These are phyloP conservation scores for Sporothrix humicola DNA, from an alignment of 2,329 filamentous ascomycete species.

Conservation along the genomic window DNA sequence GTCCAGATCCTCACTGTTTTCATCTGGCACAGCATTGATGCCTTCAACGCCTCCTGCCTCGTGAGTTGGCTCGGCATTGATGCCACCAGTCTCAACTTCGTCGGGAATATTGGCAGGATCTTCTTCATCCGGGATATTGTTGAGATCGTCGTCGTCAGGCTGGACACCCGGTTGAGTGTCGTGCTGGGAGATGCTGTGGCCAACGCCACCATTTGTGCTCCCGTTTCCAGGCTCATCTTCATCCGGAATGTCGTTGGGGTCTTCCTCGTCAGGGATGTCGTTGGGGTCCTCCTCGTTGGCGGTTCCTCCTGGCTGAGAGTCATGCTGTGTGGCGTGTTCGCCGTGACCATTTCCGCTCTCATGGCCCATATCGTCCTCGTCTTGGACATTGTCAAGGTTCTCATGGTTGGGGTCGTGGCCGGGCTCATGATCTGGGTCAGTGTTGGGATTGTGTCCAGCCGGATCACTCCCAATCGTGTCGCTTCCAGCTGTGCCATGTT, in stretches of 20 bases:
- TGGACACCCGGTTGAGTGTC: too few relatives aligned
- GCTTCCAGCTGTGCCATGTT: not conserved
- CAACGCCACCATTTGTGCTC: too few relatives aligned
- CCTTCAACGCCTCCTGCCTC: not conserved
- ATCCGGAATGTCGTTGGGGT: not conserved
- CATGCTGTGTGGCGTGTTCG: not conserved
- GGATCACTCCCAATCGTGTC: not conserved
- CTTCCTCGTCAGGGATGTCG: not conserved
- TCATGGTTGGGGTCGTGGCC: not conserved
- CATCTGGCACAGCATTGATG: not conserved
- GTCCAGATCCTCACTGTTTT: not conserved
- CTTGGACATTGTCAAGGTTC: not conserved
- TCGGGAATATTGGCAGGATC: not conserved
- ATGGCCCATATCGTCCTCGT: not conserved
- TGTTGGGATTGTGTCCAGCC: not conserved
- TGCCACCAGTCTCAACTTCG: not conserved
- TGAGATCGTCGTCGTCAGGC: too few relatives aligned
- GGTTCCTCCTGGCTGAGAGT: not conserved
- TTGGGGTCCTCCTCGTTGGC: too few relatives aligned
- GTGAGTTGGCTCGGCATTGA: not conserved
- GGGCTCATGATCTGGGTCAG: too few relatives aligned
- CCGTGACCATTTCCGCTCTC: not conserved
- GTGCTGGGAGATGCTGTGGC: too few relatives aligned
- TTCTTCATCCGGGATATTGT: constrained; percentile 7
- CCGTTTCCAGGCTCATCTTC: too few relatives aligned